These are phyloP conservation scores for Tulasnella sp. DNA, from an alignment of 768 basidiomycete species.

Conservation along the genomic window DNA sequence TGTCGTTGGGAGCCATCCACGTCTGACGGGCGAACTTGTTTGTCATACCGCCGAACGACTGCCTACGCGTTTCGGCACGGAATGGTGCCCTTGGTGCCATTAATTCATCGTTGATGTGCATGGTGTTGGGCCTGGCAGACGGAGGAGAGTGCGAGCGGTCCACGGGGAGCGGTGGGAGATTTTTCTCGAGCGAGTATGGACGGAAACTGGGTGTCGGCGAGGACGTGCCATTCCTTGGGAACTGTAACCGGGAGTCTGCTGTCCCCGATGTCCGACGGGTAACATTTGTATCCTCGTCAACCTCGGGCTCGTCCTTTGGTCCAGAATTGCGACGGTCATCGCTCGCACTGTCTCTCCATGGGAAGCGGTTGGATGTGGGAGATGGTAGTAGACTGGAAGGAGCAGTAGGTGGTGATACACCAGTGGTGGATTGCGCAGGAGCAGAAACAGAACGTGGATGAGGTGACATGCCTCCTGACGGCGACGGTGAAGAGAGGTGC, in stretches of 20 bases:
- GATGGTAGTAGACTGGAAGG: conserved; percentile 65
- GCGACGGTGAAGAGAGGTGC: conserved; percentile 7
- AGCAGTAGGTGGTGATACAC: conserved; percentile 62
- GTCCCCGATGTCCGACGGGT: conserved; percentile 24
- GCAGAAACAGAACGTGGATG: conserved; percentile 18
- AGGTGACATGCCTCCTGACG: neutral
- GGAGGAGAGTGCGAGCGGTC: conserved; percentile 26
- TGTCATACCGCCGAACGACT: conserved; percentile 57
- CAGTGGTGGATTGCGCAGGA: conserved; percentile 25
- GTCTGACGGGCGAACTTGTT: conserved; percentile 1
- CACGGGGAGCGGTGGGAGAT: conserved; percentile 61
- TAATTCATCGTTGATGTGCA: conserved; percentile 34
- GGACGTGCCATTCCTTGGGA: conserved; percentile 13
- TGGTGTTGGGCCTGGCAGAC: conserved; percentile 48
- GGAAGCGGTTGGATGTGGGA: conserved; percentile 45
- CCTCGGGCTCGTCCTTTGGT: conserved; percentile 14
- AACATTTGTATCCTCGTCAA: neutral
- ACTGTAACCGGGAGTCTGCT: conserved; percentile 25
- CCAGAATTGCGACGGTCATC: conserved; percentile 16
- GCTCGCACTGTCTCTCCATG: conserved; percentile 17
- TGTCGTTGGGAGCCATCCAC: conserved; percentile 5
- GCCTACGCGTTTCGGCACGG: conserved; percentile 35
- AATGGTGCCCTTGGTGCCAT: conserved; percentile 36
- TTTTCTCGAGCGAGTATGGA: conserved; percentile 35
- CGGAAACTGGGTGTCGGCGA: conserved; percentile 17